phyloP scores from a whole-genome alignment of 257 asterid species.

The Solanum pennellii region DNA sequence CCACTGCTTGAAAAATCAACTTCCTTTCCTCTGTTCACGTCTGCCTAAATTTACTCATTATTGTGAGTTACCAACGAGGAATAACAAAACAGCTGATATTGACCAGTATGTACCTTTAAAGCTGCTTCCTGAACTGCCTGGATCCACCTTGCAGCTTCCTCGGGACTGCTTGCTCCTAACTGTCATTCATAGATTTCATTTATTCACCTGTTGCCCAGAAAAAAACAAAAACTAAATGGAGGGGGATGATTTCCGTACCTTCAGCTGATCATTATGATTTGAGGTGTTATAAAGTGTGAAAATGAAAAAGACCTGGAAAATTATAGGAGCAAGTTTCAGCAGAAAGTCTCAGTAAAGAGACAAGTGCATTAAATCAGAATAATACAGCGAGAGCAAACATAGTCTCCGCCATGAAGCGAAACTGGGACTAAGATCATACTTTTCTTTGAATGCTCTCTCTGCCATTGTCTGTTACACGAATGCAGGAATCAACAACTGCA shows the following conservation, averaged over 20 bases:
- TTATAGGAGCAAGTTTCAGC: slow-evolving; percentile 4
- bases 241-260: slow-evolving; percentile 41
- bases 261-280: slow-evolving; percentile 78
- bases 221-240: not conserved
- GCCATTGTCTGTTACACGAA: slow-evolving; percentile 93
- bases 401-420: not conserved
- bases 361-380: not conserved
- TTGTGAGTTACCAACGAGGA: slow-evolving; percentile 27
- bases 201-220: not conserved
- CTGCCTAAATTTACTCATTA: slow-evolving; percentile 43
- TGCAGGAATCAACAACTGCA: slow-evolving; percentile 91
- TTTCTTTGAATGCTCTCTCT: slow-evolving; percentile 91
- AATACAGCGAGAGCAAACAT: not conserved
- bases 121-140: slow-evolving; percentile 87
- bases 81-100: slow-evolving; percentile 15
- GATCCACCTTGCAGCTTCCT: slow-evolving; percentile 96
- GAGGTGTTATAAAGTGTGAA: slow-evolving; percentile 85
- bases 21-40: slow-evolving; percentile 37
- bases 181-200: slow-evolving; percentile 3
- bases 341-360: not conserved
- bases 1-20: slow-evolving; percentile 28
- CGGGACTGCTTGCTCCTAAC: slow-evolving; percentile 98
- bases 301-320: slow-evolving; percentile 71
- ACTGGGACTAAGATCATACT: slow-evolving; percentile 24
- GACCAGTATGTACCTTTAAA: slow-evolving; percentile 55